Base-by-base conservation (phyloP, 1,284 basidiomycete species). In the Spongiforma sp. region DNA sequence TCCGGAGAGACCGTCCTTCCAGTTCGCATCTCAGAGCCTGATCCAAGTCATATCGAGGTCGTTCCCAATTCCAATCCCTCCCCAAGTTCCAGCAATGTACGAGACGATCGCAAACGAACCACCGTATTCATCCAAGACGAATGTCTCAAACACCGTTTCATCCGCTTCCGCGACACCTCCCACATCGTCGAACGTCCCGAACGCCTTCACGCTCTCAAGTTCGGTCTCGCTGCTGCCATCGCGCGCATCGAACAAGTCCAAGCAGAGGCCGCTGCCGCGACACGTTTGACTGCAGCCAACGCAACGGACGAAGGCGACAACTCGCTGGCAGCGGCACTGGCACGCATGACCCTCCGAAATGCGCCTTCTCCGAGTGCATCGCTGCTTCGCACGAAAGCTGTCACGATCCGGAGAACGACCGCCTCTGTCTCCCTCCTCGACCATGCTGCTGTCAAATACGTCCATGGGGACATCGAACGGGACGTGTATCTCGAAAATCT, bases 181-280 rank as follows among this genome's bases (percentile, higher is more conserved):
- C 81, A 83, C 61, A 89, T 96, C 64, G 88, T 95, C 26, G 95
- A 98, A 75, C 85, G 93, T n/a, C 95, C 95, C 0, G 93, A 96
- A 76, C 87, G 95, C n/a, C 79, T 98, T 19, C 85, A 89, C 54
- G 94, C 95, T 0, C 87, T 96, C 54, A 88, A 90, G 64, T 72
- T 92, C 11, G 95, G 95, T 2, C 82, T 96, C 8, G 85, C 93
- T 3, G 90, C 91, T 5, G 93, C 91, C 0, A 82, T 93, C 32
- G 85, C 94, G 17, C 85, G 90, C 43, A 79, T 96, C 8, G 90
- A 93, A 70, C 82, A 60, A 3, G 55, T 32, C 0, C 59, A 58
- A 26, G 36, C 53, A 9, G 41, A 41, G 17, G 26, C 41, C 2
- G 50, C 48, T 14, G 6, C 9, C 2, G 37, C 14, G 6, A 54